Conservation (phyloP, 139 green algal genomes). For the Coelastrella sp. region DNA sequence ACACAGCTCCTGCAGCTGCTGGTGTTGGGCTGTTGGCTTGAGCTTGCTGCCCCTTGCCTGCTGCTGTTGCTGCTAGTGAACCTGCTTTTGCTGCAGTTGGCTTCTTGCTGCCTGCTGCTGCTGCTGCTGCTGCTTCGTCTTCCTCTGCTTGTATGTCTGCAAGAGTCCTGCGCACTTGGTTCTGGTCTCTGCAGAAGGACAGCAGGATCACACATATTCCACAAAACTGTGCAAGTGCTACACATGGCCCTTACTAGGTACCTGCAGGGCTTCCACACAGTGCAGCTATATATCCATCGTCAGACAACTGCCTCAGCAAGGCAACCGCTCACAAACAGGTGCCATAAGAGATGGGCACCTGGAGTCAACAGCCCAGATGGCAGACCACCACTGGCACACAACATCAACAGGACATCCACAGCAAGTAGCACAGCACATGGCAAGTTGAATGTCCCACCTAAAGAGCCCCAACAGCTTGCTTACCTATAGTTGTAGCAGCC, state of each 20-base stretch:
- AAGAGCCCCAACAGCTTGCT: neutral
- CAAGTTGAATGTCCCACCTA: neutral
- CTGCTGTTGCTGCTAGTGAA: no score
- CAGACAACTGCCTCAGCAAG: no score
- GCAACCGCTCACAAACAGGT: no score
- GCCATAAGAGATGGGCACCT: no score
- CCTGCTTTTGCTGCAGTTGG: neutral
- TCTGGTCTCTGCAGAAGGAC: neutral
- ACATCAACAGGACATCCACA: neutral
- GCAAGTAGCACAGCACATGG: neutral
- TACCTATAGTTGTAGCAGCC: constrained; percentile 60
- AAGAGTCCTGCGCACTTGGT: neutral
- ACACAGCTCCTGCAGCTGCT: no score
- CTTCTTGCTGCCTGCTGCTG: neutral
- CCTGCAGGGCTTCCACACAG: neutral
- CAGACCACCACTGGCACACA: neutral
- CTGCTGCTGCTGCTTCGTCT: neutral
- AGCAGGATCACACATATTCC: neutral
- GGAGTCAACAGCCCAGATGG: no score
- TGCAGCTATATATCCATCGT: no score
- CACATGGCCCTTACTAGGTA: neutral
- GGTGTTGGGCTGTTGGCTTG: no score
- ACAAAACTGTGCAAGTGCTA: neutral
- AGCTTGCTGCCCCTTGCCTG: no score
- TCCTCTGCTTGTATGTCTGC: neutral